Percentiles rank a stretch among this genome's conserved stretches.
These are phyloP conservation scores for Cinchona pubescens DNA, from an alignment of 257 asterid species.

Conservation along the genomic window DNA sequence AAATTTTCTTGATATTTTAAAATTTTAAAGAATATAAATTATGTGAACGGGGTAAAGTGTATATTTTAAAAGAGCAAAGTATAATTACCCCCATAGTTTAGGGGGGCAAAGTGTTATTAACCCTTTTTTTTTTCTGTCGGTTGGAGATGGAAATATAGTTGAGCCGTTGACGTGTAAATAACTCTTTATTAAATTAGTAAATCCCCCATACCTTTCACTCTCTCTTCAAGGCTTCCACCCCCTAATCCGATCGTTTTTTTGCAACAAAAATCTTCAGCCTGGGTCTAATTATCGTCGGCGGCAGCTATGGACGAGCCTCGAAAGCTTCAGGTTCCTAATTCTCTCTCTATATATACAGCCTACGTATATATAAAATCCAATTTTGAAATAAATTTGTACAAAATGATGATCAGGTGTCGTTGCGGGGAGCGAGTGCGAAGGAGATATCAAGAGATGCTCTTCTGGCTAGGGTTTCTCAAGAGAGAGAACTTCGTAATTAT, in stretches of 20 bases:
- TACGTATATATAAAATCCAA: background rate
- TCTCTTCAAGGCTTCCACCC: too few relatives aligned
- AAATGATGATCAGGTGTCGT: constrained; percentile 58
- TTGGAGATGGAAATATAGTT: background rate
- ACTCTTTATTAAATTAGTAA: too few relatives aligned
- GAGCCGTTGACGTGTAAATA: background rate
- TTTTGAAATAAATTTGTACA: constrained; percentile 10
- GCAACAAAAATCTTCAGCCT: background rate
- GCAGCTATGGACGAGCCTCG: constrained; percentile 35
- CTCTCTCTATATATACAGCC: background rate
- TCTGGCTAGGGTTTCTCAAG: constrained; percentile 68
- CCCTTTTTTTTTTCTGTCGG: too few relatives aligned
- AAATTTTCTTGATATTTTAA: too few relatives aligned
- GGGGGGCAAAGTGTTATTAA: too few relatives aligned
- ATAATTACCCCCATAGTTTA: too few relatives aligned
- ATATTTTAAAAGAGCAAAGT: too few relatives aligned
- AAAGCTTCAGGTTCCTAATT: constrained; percentile 29
- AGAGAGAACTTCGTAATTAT: constrained; percentile 72
- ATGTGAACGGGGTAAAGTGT: too few relatives aligned
- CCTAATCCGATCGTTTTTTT: too few relatives aligned
- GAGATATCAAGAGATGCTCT: constrained; percentile 83
- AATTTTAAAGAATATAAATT: too few relatives aligned
- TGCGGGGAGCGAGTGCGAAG: constrained; percentile 90
- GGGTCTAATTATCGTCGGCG: constrained; percentile 7
- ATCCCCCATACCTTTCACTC: too few relatives aligned